Base-by-base conservation (phyloP, 2,329 filamentous ascomycete genomes). In the Proliferodiscus dingleyae region DNA sequence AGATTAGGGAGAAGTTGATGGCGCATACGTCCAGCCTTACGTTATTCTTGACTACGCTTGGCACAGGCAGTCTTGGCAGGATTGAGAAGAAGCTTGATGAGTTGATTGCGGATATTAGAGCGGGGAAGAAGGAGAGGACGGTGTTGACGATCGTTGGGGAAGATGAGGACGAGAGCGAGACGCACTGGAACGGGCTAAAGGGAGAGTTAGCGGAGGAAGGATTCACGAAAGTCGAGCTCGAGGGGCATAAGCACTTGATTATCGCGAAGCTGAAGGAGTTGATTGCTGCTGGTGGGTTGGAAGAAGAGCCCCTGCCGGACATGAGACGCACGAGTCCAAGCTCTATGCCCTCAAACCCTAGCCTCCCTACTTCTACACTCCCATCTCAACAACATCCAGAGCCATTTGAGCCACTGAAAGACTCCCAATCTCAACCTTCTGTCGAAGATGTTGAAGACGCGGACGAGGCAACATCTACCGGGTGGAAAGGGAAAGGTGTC, bases 11-110 rank as follows among this genome's bases (percentile, higher is more conserved):
- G 23, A 52, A 57, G n/a, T 46, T 61, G 36, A 41, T 55, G 24
- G 32, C 58, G 3, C 64, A 59, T 46, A 49, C 67, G 6, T 49
- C 61, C 8, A 32, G 49, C 6, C 24, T 49, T 21, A 41, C 46
- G 30, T 38, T 43, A 21, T 47, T 45, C 15, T 41, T 45, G 16
- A 41, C 40, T 4, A 45, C 30, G 7, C 21, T 51, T 15, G 33
- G 18, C 2, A 43, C 36, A 4, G 40, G 37, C 2, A 41, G 41
- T 5, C 23, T 45, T 8, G 41, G 37, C 5, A 30, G 45, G 21
- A 43, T 47, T 26, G 40, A 47, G n/a, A 40, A 37, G 11, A 32
- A 38, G 24, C 28, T 47, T 7, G 40, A 47, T 23, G 38, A 47
- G 23, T 21, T 43, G 18, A 33, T 43, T 24, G 22, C 24, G 13